A percentile compares a stretch with the other conserved stretches of the same genome.
Evolutionary conservation across 495 filamentous ascomycete species (phyloP).

Genomic region (Tuber aestivum): DNA sequence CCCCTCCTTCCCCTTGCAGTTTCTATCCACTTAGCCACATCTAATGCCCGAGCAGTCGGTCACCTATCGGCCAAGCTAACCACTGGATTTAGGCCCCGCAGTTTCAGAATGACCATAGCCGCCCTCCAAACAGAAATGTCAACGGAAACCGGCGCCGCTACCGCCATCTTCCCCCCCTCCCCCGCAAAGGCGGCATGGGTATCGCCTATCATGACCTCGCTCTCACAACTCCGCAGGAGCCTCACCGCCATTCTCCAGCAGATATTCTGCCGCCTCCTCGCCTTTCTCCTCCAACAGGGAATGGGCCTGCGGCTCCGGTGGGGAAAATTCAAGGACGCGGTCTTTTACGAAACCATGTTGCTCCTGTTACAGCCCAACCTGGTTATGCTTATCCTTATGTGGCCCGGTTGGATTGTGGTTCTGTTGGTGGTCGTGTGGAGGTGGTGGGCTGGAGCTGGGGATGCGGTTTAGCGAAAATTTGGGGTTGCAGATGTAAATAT

Average conservation of each 20-base stretch:
- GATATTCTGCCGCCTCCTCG: background rate
- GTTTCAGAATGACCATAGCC: background rate
- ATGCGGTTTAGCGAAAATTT: background rate
- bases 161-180: background rate
- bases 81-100: background rate
- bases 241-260: background rate
- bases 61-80: background rate
- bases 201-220: background rate
- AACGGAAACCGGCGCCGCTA: background rate
- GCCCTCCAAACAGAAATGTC: background rate
- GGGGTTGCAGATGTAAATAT: slow-evolving; percentile 2
- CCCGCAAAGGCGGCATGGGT: background rate
- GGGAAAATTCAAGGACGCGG: slow-evolving; percentile 33
- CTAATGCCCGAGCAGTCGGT: background rate
- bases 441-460: background rate
- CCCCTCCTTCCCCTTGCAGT: background rate
- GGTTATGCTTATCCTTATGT: slow-evolving; percentile 34
- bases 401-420: slow-evolving; percentile 42
- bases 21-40: background rate
- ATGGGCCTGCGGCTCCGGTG: slow-evolving; percentile 11
- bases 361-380: slow-evolving; percentile 37
- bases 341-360: slow-evolving; percentile 38
- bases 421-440: slow-evolving; percentile 24
- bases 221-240: background rate
- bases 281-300: background rate